A percentile compares a stretch with the other conserved stretches of the same genome.
phyloP scores from a whole-genome alignment of 345 rosid genomes.

The Arabis hirsuta region DNA sequence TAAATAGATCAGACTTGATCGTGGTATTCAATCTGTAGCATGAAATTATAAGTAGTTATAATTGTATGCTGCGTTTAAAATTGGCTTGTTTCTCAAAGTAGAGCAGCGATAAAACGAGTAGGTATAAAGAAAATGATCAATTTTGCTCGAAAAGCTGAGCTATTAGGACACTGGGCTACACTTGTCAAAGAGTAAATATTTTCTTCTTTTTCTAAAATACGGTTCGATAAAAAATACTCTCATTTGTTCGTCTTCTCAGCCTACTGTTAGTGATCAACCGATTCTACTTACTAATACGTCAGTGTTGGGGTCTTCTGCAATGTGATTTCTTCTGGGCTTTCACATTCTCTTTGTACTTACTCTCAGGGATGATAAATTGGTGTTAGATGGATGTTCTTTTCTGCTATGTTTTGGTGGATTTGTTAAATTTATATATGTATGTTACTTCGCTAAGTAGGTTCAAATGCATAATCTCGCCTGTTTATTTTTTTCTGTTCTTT shows the following conservation, averaged over 20 bases:
- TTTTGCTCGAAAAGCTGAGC: slow-evolving; percentile 17
- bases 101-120: slow-evolving; percentile 10
- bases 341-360: background rate
- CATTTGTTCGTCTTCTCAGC: background rate
- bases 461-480: background rate
- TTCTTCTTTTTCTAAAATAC: background rate
- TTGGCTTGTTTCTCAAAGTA: slow-evolving; percentile 20
- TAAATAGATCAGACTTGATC: background rate
- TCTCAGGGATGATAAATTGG: slow-evolving; percentile 6
- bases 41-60: slow-evolving; percentile 24
- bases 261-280: slow-evolving; percentile 3
- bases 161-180: slow-evolving; percentile 17
- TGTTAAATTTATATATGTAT: background rate
- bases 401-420: slow-evolving; percentile 12
- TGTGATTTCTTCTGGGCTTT: slow-evolving; percentile 9
- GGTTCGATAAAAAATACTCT: slow-evolving; percentile 20
- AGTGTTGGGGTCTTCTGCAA: slow-evolving; percentile 13
- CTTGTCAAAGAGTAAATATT: slow-evolving; percentile 4
- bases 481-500: slow-evolving; percentile 9
- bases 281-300: background rate
- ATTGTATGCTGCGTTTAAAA: slow-evolving; percentile 1
- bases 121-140: background rate
- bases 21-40: slow-evolving; percentile 4
- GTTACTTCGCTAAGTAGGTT: slow-evolving; percentile 1
- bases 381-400: slow-evolving; percentile 3